Evolutionary conservation across 257 asterid species (phyloP), one percentile per base, ranked within the genome.

Genomic region (Echites panduratus): DNA sequence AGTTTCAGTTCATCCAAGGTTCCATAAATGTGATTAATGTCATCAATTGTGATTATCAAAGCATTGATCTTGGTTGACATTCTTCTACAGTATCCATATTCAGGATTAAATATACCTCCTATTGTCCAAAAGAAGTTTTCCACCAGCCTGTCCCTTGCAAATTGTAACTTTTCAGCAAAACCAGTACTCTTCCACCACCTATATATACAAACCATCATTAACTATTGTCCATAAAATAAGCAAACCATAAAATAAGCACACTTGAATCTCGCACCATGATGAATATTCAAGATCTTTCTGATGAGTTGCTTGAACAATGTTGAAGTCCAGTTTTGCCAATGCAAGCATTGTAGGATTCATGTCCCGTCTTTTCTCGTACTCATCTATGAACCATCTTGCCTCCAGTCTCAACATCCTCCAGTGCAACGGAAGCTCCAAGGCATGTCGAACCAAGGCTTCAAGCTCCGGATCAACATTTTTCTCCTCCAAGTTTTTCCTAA

Each of bases 401-500:
- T 76, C 79, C 54, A 70, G 35, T 50, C 79, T 56, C 7, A 44
- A 66, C 43, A 70, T 68, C 67, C 75, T 70, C 79, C 79, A 76
- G 5, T 68, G 56, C 0, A 76, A 40, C 0, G 79, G 79, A 59
- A 68, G 75, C 44, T 74, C 82, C 52, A 78, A 29, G 1, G 78
- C 68, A 68, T 50, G 82, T 22, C 29, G 35, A 16, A 79, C 71
- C 48, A 66, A 48, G 17, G 0, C 7, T 10, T 26, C 17, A 1
- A 75, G 20, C 7, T 68, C 56, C 3, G 8, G 12, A 40, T 71
- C 73, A 4, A 29, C 3, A 5, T 9, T 38, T 8, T 68, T 53
- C 40, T 73, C 47, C 7, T 72, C 58, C 9, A 68, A 29, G 0
- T 14, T 29, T 2, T 61, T 53, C 35, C 49, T 50, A 17, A 78